Evolutionary conservation across 441 rosid species (phyloP), one percentile per base, ranked within the genome.

Genomic region (Bocquillonia castaneifolia): DNA sequence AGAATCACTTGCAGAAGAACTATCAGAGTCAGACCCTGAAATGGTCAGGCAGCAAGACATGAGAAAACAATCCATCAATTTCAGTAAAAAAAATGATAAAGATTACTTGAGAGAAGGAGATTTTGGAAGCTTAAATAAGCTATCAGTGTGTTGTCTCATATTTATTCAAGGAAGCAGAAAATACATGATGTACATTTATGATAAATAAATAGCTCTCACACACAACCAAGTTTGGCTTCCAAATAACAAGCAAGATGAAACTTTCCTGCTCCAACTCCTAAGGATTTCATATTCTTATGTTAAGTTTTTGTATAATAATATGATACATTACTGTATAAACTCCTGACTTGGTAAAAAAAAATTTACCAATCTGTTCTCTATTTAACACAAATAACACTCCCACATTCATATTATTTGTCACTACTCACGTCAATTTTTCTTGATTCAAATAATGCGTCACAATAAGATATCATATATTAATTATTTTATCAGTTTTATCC

Each of bases 1-100:
- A 20, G 82, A 74, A 66, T 79, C 92, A 77, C 82, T 78, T 42
- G 83, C 90, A 58, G 90, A 78, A 61, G 80, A 81, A 72, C 82
- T 79, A 67, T 80, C 79, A 62, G 84, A 73, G 29, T 83, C 95
- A 47, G 90, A 79, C 78, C 76, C 95, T 85, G 82, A 60, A 68
- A 66, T 69, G 69, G 47, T 77, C 20, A 68, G 52, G 57, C 58
- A 57, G n/a, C n/a, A 20, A 28, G 32, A 37, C 23, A 60, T 42
- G 32, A 32, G 50, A 10, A 26, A 55, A 34, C 17, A n/a, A 20
- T 14, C 3, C 25, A 51, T 25, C 26, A 25, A 17, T 53, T 34
- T 59, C 22, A 42, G 20, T 12, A 13, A 51, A 10, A 34, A 14
- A 56, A 32, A 31, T 2, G 15, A 34, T 12, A 36, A 10, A 15